Base-by-base conservation (phyloP, 2,329 filamentous ascomycete genomes). In the Aspergillus intermedius region DNA sequence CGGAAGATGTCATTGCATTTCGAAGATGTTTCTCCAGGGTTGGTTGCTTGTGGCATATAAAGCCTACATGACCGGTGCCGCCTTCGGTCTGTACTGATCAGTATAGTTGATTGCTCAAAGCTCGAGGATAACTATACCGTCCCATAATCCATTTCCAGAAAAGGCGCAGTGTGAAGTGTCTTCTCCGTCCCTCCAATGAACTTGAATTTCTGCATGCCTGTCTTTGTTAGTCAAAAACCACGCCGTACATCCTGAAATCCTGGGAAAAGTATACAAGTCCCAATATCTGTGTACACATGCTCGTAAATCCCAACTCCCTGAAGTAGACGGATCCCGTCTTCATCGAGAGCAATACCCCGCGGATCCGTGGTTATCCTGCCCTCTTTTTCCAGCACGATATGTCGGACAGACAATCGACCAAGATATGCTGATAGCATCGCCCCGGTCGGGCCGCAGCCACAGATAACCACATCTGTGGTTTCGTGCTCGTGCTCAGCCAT, bases 391-490 rank as follows among this genome's bases (percentile, higher is more conserved):
- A 68, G 32, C 1, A 65, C 55, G 7, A 66, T 49, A 44, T 66
- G 60, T 2, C 32, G 44, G 7, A 65, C 49, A 1, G 45, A 45
- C 50, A 60, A 54, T 21, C 48, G 53, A 5, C 59, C 59, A 10
- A 67, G 51, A 19, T 63, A 60, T 3, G 52, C 60, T 3, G 60
- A 61, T 1, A 68, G 49, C 49, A 66, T 45, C 7, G 65, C 60
- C 2, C 64, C 64, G 1, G 62, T 64, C 21, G 65, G 65, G 15
- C 65, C 65, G 44, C 64, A 66, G 35, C 65, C 65, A 40, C 62
- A 64, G 30, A 68, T 67, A 4, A 67, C 48, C 13, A 68, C 58
- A 30, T 64, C 60, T 1, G 58, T 62, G 0, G 49, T 54, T 45
- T 57, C 59, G 17, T 34, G 55, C 34, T 53, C 48, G 12, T 42